A percentile compares a stretch with the other conserved stretches of the same genome.
Conservation (phyloP, 2,329 filamentous ascomycete species). For the Fusarium neocosmosporiellum region DNA sequence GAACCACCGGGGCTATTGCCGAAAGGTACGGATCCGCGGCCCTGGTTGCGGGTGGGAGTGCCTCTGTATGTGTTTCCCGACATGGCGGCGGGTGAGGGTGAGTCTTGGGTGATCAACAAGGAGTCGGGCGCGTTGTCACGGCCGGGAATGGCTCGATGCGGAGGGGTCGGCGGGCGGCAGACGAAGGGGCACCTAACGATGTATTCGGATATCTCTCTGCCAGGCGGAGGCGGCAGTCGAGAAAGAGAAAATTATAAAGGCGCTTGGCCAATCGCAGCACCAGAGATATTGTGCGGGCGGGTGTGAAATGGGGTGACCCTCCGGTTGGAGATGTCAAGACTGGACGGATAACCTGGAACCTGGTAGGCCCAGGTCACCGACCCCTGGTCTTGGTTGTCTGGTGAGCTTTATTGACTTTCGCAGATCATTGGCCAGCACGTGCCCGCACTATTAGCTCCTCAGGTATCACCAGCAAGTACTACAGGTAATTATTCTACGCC, state of each 20-base stretch:
- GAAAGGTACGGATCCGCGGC: constrained; percentile 69
- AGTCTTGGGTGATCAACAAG: constrained; percentile 28
- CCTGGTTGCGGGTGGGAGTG: constrained; percentile 72
- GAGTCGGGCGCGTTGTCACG: constrained; percentile 31
- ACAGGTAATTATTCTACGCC: not conserved
- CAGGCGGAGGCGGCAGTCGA: constrained; percentile 23
- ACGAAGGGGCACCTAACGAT: constrained; percentile 11
- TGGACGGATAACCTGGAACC: constrained; percentile 17
- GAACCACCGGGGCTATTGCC: constrained; percentile 71
- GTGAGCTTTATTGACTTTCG: constrained; percentile 35
- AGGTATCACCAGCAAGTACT: not conserved
- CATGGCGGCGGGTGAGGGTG: constrained; percentile 53
- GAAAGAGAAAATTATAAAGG: constrained; percentile 22
- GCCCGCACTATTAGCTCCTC: not conserved
- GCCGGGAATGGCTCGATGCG: constrained; percentile 32
- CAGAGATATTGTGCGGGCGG: constrained; percentile 38
- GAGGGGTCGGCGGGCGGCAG: constrained; percentile 22
- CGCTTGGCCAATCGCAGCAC: constrained; percentile 41
- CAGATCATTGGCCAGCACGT: constrained; percentile 11
- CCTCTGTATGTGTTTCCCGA: constrained; percentile 74
- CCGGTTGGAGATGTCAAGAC: constrained; percentile 27
- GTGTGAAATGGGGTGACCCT: constrained; percentile 44
- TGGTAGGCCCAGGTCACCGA: constrained; percentile 15
- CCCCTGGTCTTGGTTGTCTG: constrained; percentile 30
- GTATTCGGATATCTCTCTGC: constrained; percentile 25